phyloP scores from a whole-genome alignment of 129 eudicot genomes.

The Daucus carota region DNA sequence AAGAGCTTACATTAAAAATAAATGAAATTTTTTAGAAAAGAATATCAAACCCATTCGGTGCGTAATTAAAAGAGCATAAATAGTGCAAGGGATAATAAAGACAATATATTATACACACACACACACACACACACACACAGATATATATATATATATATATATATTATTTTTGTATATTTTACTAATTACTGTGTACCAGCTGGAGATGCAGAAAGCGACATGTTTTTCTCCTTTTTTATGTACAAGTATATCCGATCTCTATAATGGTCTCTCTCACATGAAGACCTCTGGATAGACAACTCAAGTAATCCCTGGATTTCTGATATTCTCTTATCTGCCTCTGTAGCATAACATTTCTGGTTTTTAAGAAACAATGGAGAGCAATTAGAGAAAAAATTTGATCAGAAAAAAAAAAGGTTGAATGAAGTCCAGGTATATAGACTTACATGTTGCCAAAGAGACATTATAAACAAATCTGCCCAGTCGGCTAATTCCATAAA shows the following conservation, averaged over 20 bases:
- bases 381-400: constrained; percentile 18
- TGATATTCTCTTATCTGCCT: constrained; percentile 58
- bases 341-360: constrained; percentile 67
- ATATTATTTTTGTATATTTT: background rate
- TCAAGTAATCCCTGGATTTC: constrained; percentile 86
- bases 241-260: constrained; percentile 71
- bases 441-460: constrained; percentile 67
- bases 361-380: constrained; percentile 4
- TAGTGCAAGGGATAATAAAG: background rate
- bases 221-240: constrained; percentile 36
- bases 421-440: background rate
- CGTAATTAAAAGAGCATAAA: background rate
- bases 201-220: constrained; percentile 41
- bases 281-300: constrained; percentile 78
- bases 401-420: background rate
- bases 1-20: background rate
- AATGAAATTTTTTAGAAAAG: background rate
- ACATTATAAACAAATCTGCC: constrained; percentile 83
- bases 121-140: no score
- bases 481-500: constrained; percentile 97
- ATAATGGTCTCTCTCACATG: constrained; percentile 72
- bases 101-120: constrained; percentile 7
- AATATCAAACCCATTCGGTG: background rate
- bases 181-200: constrained; percentile 33
- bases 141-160: no score